Base-by-base conservation (phyloP, 768 basidiomycete genomes). In the Holtermannia corniformis region DNA sequence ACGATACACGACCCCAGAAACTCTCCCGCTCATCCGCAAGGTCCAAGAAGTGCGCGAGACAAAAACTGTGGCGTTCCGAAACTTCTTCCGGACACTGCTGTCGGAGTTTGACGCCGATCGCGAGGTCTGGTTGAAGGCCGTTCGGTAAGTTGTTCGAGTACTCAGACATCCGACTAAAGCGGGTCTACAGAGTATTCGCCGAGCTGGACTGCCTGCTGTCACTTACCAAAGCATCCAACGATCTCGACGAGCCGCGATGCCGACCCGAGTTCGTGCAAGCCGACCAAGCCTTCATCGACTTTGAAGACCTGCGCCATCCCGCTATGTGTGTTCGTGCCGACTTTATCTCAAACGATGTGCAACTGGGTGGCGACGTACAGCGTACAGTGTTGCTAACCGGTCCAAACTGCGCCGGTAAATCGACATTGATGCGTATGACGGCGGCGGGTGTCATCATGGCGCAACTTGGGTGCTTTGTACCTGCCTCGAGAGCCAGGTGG, bases 121-220 rank as follows among this genome's bases (percentile, higher is more conserved):
- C 10, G 54, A 52, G 5, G 54, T 61, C 2, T 74, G 73, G 73
- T 57, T 72, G 10, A 60, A 65, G 41, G 54, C 64, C 13, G 62
- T 72, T 48, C 51, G 57, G 70, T 72, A 44, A 46, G 70, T 59
- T 14, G 45, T 37, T n/a, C 26, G 4, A 44, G 16, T n/a, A 21
- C 21, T 57, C 14, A 27, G 19, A 25, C 40, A 5, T 43, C 22
- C 14, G 12, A 10, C 10, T 25, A 12, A 27, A 20, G 3, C 42
- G 44, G 37, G 23, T n/a, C 23, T 16, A 37, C 57, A 81, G 87
- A 32, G 82, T 88, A 14, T 79, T 93, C 47, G 85, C 95, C 5
- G 92, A 99, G 74, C 77, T 99, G n/a, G 95, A 99, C 71, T 99
- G 95, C 71, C 75, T 99, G 20, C 82, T 93, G 70, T 88, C 87